phyloP scores from a whole-genome alignment of 495 filamentous ascomycete species.

The Wilcoxina mikolae region DNA sequence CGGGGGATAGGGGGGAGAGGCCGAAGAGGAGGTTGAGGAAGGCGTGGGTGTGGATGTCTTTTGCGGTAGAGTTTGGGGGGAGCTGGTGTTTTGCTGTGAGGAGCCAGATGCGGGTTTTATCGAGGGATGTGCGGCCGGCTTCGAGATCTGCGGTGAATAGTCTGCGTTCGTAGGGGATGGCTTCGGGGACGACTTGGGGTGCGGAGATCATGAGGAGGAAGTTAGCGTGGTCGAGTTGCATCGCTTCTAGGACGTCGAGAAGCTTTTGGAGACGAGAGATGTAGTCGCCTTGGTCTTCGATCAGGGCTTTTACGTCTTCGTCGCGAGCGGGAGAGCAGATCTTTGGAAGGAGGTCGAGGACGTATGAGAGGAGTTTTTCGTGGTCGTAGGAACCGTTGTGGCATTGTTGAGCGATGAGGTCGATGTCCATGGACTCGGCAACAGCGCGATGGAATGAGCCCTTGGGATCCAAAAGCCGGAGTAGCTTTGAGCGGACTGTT shows the following conservation, averaged over 20 bases:
- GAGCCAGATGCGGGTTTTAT: slow-evolving; percentile 59
- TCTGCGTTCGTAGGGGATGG: slow-evolving; percentile 63
- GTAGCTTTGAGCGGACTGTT: slow-evolving; percentile 65
- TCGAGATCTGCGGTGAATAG: slow-evolving; percentile 58
- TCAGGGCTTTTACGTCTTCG: slow-evolving; percentile 61
- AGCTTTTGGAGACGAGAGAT: slow-evolving; percentile 72
- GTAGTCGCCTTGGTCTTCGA: slow-evolving; percentile 60
- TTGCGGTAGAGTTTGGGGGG: slow-evolving; percentile 52
- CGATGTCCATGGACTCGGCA: slow-evolving; percentile 68
- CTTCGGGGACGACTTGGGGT: slow-evolving; percentile 67
- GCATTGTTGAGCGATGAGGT: slow-evolving; percentile 61
- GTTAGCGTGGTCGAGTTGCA: slow-evolving; percentile 92
- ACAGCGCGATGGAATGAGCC: slow-evolving; percentile 73
- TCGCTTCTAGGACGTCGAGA: slow-evolving; percentile 71
- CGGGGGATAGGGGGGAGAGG: slow-evolving; percentile 41
- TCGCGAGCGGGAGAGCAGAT: slow-evolving; percentile 89
- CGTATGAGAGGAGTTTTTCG: slow-evolving; percentile 80
- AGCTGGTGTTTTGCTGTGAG: slow-evolving; percentile 51
- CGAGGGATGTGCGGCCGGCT: slow-evolving; percentile 41
- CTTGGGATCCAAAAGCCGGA: slow-evolving; percentile 62
- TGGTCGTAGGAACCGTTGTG: slow-evolving; percentile 77
- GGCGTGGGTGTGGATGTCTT: slow-evolving; percentile 69
- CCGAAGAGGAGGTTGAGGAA: slow-evolving; percentile 51
- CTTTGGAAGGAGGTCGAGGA: slow-evolving; percentile 75
- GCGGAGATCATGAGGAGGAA: slow-evolving; percentile 73